Percentiles rank a stretch among this genome's conserved stretches.
These are phyloP conservation scores for Medicago lupulina DNA, from an alignment of 306 rosid species.

Conservation along the genomic window DNA sequence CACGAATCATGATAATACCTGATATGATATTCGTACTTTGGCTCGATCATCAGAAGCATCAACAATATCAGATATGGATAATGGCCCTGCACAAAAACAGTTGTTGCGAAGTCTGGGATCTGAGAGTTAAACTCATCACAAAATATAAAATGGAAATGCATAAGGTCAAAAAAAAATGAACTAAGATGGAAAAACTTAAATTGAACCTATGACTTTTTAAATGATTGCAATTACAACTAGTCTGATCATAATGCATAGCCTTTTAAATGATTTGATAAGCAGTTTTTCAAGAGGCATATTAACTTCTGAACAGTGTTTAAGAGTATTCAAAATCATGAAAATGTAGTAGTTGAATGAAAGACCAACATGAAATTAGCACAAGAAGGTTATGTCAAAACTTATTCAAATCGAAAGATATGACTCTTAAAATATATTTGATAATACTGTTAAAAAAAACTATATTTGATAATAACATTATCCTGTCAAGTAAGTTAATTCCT, in stretches of 20 bases:
- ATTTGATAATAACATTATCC: constrained; percentile 13
- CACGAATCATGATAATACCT: constrained; percentile 55
- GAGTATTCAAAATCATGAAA: constrained; percentile 22
- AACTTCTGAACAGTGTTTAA: constrained; percentile 13
- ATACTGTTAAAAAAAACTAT: not conserved
- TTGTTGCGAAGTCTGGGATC: not conserved
- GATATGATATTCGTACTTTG: constrained; percentile 59
- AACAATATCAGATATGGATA: constrained; percentile 56
- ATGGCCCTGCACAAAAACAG: constrained; percentile 56
- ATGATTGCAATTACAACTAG: constrained; percentile 3
- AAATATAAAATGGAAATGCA: constrained; percentile 7
- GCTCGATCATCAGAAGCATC: constrained; percentile 49
- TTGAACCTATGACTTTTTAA: constrained; percentile 17
- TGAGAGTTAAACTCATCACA: constrained; percentile 31
- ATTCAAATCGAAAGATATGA: not conserved
- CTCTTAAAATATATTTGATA: constrained; percentile 17
- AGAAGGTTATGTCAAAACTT: constrained; percentile 13
- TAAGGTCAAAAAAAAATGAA: not conserved
- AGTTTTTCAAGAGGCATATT: constrained; percentile 2
- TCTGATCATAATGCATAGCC: too few relatives aligned
- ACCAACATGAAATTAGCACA: constrained; percentile 5
- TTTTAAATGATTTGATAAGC: constrained; percentile 17
- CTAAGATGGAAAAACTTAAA: constrained; percentile 20
- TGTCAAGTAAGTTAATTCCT: constrained; percentile 21
- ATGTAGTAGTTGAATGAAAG: constrained; percentile 3